Evolutionary conservation across 2,329 filamentous ascomycete species (phyloP).

Genomic region (Trichoderma brevicompactum): DNA sequence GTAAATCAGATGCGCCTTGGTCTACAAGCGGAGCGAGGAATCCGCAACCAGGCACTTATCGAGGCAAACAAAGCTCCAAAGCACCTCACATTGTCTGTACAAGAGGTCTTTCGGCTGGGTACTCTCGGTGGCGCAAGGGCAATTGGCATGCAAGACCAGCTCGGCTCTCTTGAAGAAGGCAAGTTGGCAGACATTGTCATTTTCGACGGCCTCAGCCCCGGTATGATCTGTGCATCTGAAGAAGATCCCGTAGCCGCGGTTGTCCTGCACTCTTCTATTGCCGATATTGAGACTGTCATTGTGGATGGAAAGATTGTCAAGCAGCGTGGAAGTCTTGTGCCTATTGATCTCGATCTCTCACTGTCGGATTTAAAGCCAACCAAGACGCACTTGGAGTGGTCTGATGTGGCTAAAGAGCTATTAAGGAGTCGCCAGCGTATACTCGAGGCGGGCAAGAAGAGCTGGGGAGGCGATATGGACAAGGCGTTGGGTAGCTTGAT

Average conservation of each 20-base stretch:
- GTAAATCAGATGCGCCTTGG: conserved; percentile 30
- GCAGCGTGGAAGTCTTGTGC: conserved; percentile 44
- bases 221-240: conserved; percentile 31
- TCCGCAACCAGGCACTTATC: conserved; percentile 28
- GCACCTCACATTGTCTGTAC: conserved; percentile 32
- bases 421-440: conserved; percentile 15
- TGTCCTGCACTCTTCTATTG: conserved; percentile 55
- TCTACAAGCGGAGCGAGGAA: conserved; percentile 31
- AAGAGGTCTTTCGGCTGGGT: conserved; percentile 54
- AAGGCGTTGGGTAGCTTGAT: background rate
- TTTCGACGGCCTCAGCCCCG: conserved; percentile 44
- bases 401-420: conserved; percentile 19
- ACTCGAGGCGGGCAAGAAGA: conserved; percentile 15
- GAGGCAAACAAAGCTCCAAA: background rate
- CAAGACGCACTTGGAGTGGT: conserved; percentile 8
- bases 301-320: conserved; percentile 55
- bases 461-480: conserved; percentile 9
- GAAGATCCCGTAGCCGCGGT: conserved; percentile 57
- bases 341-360: conserved; percentile 15
- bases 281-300: conserved; percentile 55
- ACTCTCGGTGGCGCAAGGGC: conserved; percentile 53
- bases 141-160: conserved; percentile 45
- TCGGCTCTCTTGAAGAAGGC: conserved; percentile 52
- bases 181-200: conserved; percentile 54
- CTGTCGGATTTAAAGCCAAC: conserved; percentile 6